Conservation (phyloP, 495 filamentous ascomycete genomes). For the Annulohypoxylon moriforme region DNA sequence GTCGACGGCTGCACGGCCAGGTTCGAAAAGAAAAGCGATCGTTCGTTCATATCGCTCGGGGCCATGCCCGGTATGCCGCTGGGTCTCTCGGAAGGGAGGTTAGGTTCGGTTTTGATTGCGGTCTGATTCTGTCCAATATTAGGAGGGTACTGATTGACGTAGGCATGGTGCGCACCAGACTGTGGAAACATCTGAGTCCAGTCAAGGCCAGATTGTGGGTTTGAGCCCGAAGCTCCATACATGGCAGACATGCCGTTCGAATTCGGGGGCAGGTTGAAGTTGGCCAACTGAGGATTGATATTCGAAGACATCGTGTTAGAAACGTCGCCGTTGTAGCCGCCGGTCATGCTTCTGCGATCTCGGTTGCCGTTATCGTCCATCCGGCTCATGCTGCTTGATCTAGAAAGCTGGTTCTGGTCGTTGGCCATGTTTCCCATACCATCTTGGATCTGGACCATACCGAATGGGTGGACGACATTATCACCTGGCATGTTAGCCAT, state of each 20-base stretch:
- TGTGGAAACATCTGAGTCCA: slow-evolving; percentile 78
- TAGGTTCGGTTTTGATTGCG: slow-evolving; percentile 64
- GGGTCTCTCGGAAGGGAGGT: slow-evolving; percentile 51
- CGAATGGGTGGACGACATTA: slow-evolving; percentile 63
- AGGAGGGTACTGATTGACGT: slow-evolving; percentile 70
- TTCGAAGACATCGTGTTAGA: slow-evolving; percentile 63
- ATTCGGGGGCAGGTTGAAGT: slow-evolving; percentile 64
- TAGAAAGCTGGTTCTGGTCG: slow-evolving; percentile 66
- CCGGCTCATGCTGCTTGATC: slow-evolving; percentile 68
- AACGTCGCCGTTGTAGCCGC: slow-evolving; percentile 62
- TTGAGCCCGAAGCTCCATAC: slow-evolving; percentile 59
- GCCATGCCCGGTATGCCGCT: slow-evolving; percentile 56
- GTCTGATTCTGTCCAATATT: slow-evolving; percentile 64
- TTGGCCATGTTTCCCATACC: slow-evolving; percentile 62
- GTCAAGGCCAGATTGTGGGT: slow-evolving; percentile 63
- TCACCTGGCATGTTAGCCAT: slow-evolving; percentile 63
- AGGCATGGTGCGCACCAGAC: slow-evolving; percentile 70
- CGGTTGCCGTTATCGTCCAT: slow-evolving; percentile 61
- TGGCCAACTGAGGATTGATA: slow-evolving; percentile 67
- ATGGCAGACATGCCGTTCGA: slow-evolving; percentile 63
- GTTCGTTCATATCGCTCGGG: slow-evolving; percentile 52
- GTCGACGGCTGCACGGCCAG: slow-evolving; percentile 55
- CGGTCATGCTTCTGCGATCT: slow-evolving; percentile 66
- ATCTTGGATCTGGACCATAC: slow-evolving; percentile 59
- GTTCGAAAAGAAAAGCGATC: slow-evolving; percentile 52